phyloP scores from a whole-genome alignment of 2,329 filamentous ascomycete genomes.

The Chaetomiaceae sp. region DNA sequence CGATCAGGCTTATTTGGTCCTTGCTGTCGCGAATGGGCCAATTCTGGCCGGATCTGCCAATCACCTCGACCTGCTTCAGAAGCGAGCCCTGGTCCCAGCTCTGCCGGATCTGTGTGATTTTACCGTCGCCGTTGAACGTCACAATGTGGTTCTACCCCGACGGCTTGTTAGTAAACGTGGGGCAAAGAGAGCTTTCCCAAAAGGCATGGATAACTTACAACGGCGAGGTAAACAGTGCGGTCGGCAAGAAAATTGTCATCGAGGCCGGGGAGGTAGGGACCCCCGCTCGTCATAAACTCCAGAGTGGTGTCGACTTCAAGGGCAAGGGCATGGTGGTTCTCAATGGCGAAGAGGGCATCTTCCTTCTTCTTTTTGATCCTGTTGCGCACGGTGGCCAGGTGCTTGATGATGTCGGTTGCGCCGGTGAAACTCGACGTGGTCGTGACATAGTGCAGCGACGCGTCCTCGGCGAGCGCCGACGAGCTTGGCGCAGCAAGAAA shows the following conservation, averaged over 20 bases:
- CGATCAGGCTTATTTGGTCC: conserved; percentile 77
- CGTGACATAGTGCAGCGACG: conserved; percentile 81
- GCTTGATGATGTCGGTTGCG: conserved; percentile 73
- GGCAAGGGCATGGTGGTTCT: conserved; percentile 65
- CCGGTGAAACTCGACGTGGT: conserved; percentile 73
- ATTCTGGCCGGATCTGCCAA: conserved; percentile 82
- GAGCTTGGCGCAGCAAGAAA: conserved; percentile 66
- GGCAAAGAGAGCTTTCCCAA: not conserved
- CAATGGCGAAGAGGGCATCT: conserved; percentile 68
- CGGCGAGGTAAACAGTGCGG: conserved; percentile 69
- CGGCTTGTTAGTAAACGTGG: conserved; percentile 35
- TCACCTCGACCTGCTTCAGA: conserved; percentile 89
- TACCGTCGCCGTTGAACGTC: conserved; percentile 68
- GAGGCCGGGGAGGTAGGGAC: conserved; percentile 78
- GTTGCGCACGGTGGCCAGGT: conserved; percentile 66
- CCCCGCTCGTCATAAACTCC: conserved; percentile 77
- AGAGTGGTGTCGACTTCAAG: conserved; percentile 78
- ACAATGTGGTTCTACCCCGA: conserved; percentile 74
- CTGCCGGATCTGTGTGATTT: conserved; percentile 81
- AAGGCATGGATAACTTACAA: conserved; percentile 56
- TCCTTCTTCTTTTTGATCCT: conserved; percentile 80
- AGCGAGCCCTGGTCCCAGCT: conserved; percentile 95
- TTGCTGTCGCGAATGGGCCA: conserved; percentile 90
- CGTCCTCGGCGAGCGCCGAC: conserved; percentile 59
- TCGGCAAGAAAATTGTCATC: conserved; percentile 94